Conservation (phyloP, 177 flowering plant species). For the Vitis hybrid region DNA sequence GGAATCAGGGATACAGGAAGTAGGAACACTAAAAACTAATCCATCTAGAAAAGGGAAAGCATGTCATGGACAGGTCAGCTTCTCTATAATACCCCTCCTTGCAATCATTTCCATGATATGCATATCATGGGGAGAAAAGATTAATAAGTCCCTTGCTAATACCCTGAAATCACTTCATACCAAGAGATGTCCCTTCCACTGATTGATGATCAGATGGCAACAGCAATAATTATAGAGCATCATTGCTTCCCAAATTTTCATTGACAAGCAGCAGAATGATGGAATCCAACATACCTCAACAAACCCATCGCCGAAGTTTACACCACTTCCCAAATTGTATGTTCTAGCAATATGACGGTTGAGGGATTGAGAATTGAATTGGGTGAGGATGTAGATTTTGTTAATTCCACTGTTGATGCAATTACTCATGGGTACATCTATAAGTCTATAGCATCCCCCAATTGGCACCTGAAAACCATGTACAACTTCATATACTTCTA, state of each 20-base stretch:
- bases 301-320: conserved; percentile 11
- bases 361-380: conserved; percentile 12
- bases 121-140: no score
- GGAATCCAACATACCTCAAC: conserved; percentile 7
- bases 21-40: neutral
- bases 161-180: no score
- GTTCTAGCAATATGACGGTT: conserved; percentile 9
- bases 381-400: conserved; percentile 9
- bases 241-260: neutral
- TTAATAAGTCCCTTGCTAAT: no score
- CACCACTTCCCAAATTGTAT: conserved; percentile 10
- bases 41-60: neutral
- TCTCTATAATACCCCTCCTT: no score
- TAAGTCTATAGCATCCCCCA: conserved; percentile 11
- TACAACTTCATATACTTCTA: neutral
- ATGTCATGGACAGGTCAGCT: no score
- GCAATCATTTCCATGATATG: no score
- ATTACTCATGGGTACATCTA: conserved; percentile 14
- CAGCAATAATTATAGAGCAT: no score
- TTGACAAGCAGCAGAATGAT: neutral
- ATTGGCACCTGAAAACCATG: conserved; percentile 7
- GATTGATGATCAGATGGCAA: no score
- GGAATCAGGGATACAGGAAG: neutral
- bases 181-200: no score
- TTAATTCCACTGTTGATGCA: neutral